These are phyloP conservation scores for Blastomyces percursus DNA, from an alignment of 2,329 filamentous ascomycete genomes.

Conservation along the genomic window DNA sequence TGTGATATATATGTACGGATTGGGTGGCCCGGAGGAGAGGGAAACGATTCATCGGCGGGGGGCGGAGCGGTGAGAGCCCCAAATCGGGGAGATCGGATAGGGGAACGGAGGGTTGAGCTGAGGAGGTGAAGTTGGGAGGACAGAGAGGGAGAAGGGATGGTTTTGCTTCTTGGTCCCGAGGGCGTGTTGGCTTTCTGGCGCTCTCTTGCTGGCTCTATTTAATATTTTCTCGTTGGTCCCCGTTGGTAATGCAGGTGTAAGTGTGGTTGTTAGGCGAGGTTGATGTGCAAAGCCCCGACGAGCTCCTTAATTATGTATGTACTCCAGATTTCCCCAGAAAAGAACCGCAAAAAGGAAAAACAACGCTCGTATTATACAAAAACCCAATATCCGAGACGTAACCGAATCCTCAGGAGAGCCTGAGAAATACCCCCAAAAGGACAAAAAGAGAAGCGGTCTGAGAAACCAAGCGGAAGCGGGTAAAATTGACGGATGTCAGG, in stretches of 20 bases:
- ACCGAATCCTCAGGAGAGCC: not conserved
- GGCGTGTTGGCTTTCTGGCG: not conserved
- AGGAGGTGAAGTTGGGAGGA: not conserved
- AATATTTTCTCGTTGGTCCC: not conserved
- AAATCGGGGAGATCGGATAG: not conserved
- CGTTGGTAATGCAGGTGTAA: not conserved
- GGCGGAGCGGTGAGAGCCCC: too few relatives aligned
- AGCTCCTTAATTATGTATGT: not conserved
- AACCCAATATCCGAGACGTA: not conserved
- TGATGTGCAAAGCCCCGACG: not conserved
- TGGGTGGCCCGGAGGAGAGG: too few relatives aligned
- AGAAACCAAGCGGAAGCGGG: not conserved
- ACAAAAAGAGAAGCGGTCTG: not conserved
- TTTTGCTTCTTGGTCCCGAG: not conserved
- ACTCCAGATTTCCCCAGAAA: not conserved
- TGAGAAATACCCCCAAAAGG: not conserved
- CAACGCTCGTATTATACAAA: not conserved
- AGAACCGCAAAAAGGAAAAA: not conserved
- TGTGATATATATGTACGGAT: too few relatives aligned
- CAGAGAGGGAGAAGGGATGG: not conserved
- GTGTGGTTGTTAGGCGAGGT: not conserved
- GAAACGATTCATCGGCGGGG: too few relatives aligned
- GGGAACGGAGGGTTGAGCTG: not conserved
- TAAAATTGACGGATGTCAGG: not conserved
- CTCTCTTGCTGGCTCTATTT: not conserved